Conservation (phyloP, 352 stramenopile species). For the Phytophthora pini region DNA sequence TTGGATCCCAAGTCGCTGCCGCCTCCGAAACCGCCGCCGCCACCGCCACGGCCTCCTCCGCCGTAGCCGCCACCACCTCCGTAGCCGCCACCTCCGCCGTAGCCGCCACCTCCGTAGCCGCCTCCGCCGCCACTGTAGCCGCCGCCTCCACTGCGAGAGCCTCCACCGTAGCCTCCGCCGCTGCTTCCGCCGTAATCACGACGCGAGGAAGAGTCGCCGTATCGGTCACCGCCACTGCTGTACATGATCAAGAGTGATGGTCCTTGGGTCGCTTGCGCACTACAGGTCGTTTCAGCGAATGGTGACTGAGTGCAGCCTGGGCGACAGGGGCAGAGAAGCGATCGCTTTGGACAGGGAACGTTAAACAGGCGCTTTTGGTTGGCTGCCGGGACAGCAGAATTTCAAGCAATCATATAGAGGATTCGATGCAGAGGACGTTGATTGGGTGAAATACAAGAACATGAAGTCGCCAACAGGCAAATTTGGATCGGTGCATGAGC, state of each 20-base stretch:
- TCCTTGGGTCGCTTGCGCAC: constrained; percentile 12
- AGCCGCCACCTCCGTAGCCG: constrained; percentile 40
- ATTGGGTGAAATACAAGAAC: constrained; percentile 23
- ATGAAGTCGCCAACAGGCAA: neutral
- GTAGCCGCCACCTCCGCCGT: constrained; percentile 41
- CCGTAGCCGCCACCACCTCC: constrained; percentile 33
- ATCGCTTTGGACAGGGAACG: constrained; percentile 43
- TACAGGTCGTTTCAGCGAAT: constrained; percentile 38
- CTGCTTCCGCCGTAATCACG: constrained; percentile 56
- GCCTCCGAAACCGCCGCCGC: constrained; percentile 40
- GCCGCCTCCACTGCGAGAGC: constrained; percentile 32
- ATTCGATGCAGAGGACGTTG: neutral
- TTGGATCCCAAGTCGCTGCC: constrained; percentile 87
- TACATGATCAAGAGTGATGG: constrained; percentile 66
- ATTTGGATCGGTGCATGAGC: constrained; percentile 16
- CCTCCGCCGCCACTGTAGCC: constrained; percentile 38
- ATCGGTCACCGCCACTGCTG: constrained; percentile 68
- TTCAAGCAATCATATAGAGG: constrained; percentile 27
- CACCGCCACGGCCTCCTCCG: constrained; percentile 42
- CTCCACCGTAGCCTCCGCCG: constrained; percentile 27
- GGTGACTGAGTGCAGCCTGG: neutral
- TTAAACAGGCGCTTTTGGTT: constrained; percentile 33
- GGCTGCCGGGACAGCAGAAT: constrained; percentile 19
- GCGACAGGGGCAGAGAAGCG: constrained; percentile 8
- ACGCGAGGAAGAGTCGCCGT: constrained; percentile 80